Percentiles rank a stretch among this genome's conserved stretches.
Evolutionary conservation across 768 basidiomycete species (phyloP).

Genomic region (Pleurotus sapidus): DNA sequence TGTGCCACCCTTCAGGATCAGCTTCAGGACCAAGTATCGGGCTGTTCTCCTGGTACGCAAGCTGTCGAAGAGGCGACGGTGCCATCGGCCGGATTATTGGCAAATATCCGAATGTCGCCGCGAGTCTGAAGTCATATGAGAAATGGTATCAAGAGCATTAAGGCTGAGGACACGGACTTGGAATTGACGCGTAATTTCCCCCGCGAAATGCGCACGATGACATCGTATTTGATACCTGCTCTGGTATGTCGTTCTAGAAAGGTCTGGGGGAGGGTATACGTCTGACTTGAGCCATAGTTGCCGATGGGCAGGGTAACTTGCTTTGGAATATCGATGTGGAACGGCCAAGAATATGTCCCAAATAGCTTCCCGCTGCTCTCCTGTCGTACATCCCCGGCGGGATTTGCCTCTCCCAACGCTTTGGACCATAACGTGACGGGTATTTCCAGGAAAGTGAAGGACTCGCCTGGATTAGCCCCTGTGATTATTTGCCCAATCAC

Average conservation of each 20-base stretch:
- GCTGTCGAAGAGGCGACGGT: slow-evolving; percentile 28
- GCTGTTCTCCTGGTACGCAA: slow-evolving; percentile 31
- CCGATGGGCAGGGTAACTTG: slow-evolving; percentile 22
- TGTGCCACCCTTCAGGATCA: slow-evolving; percentile 40
- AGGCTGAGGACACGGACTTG: slow-evolving; percentile 20
- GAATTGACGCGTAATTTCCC: slow-evolving; percentile 31
- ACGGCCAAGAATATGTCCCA: slow-evolving; percentile 34
- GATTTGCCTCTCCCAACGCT: slow-evolving; percentile 25
- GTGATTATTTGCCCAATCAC: slow-evolving; percentile 35
- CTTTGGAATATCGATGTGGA: slow-evolving; percentile 37
- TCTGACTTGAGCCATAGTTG: slow-evolving; percentile 15
- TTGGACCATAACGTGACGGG: slow-evolving; percentile 34
- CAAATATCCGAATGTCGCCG: slow-evolving; percentile 27
- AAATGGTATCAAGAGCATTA: not conserved
- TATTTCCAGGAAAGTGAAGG: slow-evolving; percentile 31
- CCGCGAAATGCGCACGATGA: slow-evolving; percentile 27
- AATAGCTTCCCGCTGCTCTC: slow-evolving; percentile 24
- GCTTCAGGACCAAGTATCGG: slow-evolving; percentile 31
- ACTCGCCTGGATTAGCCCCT: slow-evolving; percentile 30
- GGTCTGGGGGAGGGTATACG: slow-evolving; percentile 33
- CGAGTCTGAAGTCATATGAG: slow-evolving; percentile 19
- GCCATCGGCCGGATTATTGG: slow-evolving; percentile 28
- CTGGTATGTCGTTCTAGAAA: slow-evolving; percentile 35
- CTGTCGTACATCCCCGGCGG: slow-evolving; percentile 10
- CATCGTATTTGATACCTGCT: slow-evolving; percentile 33